These are phyloP conservation scores for Zygotorulaspora danielsina DNA, from an alignment of 805 yeast species.

Conservation along the genomic window DNA sequence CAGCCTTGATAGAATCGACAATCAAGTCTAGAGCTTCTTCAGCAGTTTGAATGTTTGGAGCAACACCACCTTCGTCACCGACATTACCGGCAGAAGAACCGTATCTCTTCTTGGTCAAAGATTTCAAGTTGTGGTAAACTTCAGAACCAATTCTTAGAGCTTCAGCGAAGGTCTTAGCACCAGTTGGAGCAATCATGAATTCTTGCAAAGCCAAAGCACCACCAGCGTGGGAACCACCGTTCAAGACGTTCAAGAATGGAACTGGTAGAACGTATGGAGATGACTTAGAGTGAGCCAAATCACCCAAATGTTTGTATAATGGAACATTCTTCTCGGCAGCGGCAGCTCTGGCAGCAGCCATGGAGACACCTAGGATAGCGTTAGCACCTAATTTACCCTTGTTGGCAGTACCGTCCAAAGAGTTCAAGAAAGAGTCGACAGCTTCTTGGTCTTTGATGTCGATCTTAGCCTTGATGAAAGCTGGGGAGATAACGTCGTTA, in stretches of 20 bases:
- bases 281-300: conserved; percentile 61
- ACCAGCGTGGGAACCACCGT: conserved; percentile 99
- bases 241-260: conserved; percentile 97
- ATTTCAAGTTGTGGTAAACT: conserved; percentile 95
- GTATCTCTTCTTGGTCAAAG: conserved; percentile 88
- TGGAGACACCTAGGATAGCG: conserved; percentile 96
- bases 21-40: conserved; percentile 96
- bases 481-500: conserved; percentile 92
- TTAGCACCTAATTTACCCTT: conserved; percentile 97
- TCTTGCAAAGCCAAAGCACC: conserved; percentile 99
- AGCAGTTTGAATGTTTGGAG: conserved; percentile 93
- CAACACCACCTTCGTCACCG: conserved; percentile 99
- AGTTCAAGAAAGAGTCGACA: conserved; percentile 78
- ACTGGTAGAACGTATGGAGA: conserved; percentile 94
- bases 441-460: conserved; percentile 84
- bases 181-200: conserved; percentile 97
- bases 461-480: conserved; percentile 70
- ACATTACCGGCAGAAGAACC: conserved; percentile 99
- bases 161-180: conserved; percentile 86
- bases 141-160: conserved; percentile 96
- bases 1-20: conserved; percentile 79
- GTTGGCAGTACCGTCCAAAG: conserved; percentile 95
- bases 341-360: conserved; percentile 96
- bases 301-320: conserved; percentile 86
- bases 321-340: conserved; percentile 95